Base-by-base conservation (phyloP, 805 yeast genomes). In the Zygosaccharomyces bailii region DNA sequence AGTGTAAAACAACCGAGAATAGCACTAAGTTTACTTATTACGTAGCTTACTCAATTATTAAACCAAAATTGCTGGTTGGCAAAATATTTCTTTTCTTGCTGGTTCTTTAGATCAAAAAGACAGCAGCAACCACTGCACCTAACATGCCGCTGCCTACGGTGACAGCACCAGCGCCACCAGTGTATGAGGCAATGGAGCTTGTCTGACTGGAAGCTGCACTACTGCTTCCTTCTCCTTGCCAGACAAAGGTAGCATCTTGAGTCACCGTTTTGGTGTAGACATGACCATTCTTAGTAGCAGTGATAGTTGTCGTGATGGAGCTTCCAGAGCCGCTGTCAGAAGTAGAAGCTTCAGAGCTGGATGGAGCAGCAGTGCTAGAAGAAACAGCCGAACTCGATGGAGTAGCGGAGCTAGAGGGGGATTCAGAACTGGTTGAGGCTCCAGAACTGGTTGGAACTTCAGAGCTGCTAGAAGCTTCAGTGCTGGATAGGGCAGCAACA, bases 261-360 rank as follows among this genome's bases (percentile, higher is more conserved):
- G 37, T 24, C 17, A 44, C 34, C 19, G 47, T 44, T 39, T 44
- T 44, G 44, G 47, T 44, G 47, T 44, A 44, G 23, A 44, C 47
- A 19, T 44, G 36, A 32, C 47, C 47, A n/a, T 44, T 25, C 39
- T 44, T 44, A 30, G 48, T 39, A 5, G 48, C 44, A 3, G 48
- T 44, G 31, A 44, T 33, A 7, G 18, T 19, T 5, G 44, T 44
- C 11, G 40, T 33, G 30, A 33, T 33, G 8, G 25, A 21, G 25
- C 25, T 11, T 19, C 9, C 10, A 20, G 32, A 23, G 17, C 13
- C 42, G 25, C 34, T 27, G n/a, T 16, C 29, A 21, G 34, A 10
- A 18, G 20, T 14, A 7, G 42, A 5, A 13, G 39, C 11, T 29
- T 39, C 18, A 19, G 37, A 16, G 23, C 25, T 11, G 13, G 37